These are phyloP conservation scores for Aulographum hederae DNA, from an alignment of 2,329 filamentous ascomycete genomes.

Conservation along the genomic window DNA sequence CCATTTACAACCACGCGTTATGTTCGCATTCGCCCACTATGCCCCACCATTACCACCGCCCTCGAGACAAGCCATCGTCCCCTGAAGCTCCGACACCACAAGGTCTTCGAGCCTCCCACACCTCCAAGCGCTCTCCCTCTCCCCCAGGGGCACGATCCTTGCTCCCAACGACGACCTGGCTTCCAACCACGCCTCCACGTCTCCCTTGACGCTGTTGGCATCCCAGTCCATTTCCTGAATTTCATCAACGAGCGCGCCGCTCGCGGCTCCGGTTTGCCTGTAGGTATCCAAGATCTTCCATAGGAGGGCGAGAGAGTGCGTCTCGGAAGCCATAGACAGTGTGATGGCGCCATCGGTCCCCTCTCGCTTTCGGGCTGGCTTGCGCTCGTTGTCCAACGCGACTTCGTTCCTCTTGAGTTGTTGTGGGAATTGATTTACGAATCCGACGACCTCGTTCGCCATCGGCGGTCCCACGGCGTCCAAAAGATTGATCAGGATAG, in stretches of 20 bases:
- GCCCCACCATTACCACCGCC: constrained; percentile 5
- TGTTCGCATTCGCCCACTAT: too few relatives aligned
- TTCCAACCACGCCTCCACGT: constrained; percentile 65
- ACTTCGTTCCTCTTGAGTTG: constrained; percentile 48
- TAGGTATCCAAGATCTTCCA: constrained; percentile 52
- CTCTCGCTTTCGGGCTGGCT: constrained; percentile 21
- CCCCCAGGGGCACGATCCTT: constrained; percentile 52
- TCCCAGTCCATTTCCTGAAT: constrained; percentile 65
- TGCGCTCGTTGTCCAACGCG: constrained; percentile 8
- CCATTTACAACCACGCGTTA: too few relatives aligned
- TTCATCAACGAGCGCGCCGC: constrained; percentile 37
- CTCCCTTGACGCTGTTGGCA: constrained; percentile 50
- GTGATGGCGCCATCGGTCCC: constrained; percentile 41
- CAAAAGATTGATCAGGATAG: constrained; percentile 75
- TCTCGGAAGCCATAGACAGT: constrained; percentile 55
- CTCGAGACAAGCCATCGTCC: constrained; percentile 18
- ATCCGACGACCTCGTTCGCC: constrained; percentile 67
- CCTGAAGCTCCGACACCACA: constrained; percentile 33
- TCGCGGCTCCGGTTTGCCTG: constrained; percentile 42
- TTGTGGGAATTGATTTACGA: constrained; percentile 75
- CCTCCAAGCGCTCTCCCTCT: constrained; percentile 48
- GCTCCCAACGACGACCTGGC: constrained; percentile 51
- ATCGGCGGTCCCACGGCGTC: constrained; percentile 64
- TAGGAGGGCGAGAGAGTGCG: constrained; percentile 62
- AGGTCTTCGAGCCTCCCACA: constrained; percentile 50